Base-by-base conservation (phyloP, 352 stramenopile genomes). In the Pythium angustatum region DNA sequence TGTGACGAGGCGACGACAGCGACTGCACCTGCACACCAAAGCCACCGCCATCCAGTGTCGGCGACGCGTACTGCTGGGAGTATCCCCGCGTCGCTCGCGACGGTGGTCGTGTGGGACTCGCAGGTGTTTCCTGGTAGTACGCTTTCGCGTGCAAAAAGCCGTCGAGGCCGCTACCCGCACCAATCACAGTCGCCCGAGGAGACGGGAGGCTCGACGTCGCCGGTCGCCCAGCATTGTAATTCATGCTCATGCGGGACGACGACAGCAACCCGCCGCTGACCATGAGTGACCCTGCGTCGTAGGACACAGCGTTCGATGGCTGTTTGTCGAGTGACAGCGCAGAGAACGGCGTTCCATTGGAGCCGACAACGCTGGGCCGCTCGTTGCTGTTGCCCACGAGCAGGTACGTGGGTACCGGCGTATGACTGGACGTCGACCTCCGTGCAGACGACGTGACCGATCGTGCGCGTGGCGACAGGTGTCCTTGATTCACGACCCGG, bases 181-280 rank as follows among this genome's bases (percentile, higher is more conserved):
- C n/a, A 26, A 24, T 31, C 5, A 27, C 27, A 3, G 40, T 22
- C 10, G 22, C 22, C 3, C 27, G 26, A 21, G 41, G 43, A 3
- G 26, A 33, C 7, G 21, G n/a, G n/a, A n/a, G n/a, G n/a, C n/a
- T 40, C 22, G 58, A 56, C 11, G 52, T 62, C 28, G 54, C 28
- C 15, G 55, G 62, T 11, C 62, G 45, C 17, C 22, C 49, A n/a
- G 47, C 33, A 28, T n/a, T n/a, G n/a, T n/a, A n/a, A n/a, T n/a
- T n/a, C n/a, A 58, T 57, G 22, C 61, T 68, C 47, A 52, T 55
- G n/a, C 52, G 48, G 9, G 49, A 49, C 31, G 17, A 49, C 31
- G 17, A 27, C 38, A 55, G 56, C n/a, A 60, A 24, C 2, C 38
- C 36, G 4, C 49, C 40, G 6, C 55, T 43, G 21, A 66, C 27